These are phyloP conservation scores for Hygrophorus pudorinus DNA, from an alignment of 768 basidiomycete species.

Conservation along the genomic window DNA sequence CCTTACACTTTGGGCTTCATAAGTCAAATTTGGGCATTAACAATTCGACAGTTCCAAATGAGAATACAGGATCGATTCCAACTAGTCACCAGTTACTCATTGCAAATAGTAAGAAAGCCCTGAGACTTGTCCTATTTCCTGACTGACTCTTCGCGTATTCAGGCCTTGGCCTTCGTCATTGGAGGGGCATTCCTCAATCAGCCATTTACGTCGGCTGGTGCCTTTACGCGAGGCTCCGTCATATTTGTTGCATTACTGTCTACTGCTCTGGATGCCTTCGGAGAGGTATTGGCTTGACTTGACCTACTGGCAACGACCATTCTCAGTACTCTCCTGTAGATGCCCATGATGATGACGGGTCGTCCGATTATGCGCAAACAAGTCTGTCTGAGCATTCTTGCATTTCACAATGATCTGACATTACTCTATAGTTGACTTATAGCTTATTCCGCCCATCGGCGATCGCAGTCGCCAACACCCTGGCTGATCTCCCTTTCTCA, in stretches of 20 bases:
- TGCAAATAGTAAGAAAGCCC: slow-evolving; percentile 39
- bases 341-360: slow-evolving; percentile 72
- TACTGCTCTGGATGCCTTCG: slow-evolving; percentile 62
- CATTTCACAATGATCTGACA: no score
- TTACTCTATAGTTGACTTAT: slow-evolving; percentile 34
- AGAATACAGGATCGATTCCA: slow-evolving; percentile 72
- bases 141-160: slow-evolving; percentile 7
- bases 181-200: slow-evolving; percentile 70
- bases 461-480: slow-evolving; percentile 52
- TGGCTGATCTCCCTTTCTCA: slow-evolving; percentile 64
- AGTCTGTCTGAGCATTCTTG: slow-evolving; percentile 11
- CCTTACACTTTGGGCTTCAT: slow-evolving; percentile 77
- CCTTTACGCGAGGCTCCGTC: slow-evolving; percentile 77
- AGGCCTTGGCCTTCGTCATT: slow-evolving; percentile 53
- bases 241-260: slow-evolving; percentile 64
- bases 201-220: slow-evolving; percentile 65
- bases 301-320: background rate
- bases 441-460: slow-evolving; percentile 61
- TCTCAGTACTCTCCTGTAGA: slow-evolving; percentile 38
- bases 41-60: slow-evolving; percentile 64
- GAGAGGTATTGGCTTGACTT: slow-evolving; percentile 37
- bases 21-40: slow-evolving; percentile 63
- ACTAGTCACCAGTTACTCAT: slow-evolving; percentile 56
- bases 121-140: background rate
- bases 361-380: slow-evolving; percentile 68